Evolutionary conservation across 2,329 filamentous ascomycete genomes (phyloP).

Genomic region (Colletotrichum acutatum): DNA sequence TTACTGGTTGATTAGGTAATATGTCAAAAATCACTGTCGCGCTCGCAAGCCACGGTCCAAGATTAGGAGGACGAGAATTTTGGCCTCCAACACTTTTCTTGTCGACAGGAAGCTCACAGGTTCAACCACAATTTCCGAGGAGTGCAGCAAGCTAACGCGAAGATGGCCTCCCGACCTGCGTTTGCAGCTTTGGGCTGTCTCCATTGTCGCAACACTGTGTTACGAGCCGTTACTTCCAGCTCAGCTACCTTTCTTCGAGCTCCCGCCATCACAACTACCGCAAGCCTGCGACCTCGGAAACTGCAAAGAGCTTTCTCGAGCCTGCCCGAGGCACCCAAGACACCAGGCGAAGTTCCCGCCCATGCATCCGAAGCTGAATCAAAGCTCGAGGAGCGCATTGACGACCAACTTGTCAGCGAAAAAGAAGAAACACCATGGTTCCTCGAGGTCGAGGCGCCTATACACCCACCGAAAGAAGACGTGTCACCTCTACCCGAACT

Average conservation of each 20-base stretch:
- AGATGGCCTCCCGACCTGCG: conserved; percentile 40
- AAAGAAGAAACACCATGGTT: conserved; percentile 78
- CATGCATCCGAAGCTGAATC: neutral
- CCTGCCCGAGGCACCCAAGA: conserved; percentile 24
- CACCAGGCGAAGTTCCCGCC: neutral
- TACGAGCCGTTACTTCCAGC: conserved; percentile 39
- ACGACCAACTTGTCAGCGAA: conserved; percentile 29
- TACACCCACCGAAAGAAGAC: conserved; percentile 60
- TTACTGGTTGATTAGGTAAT: neutral
- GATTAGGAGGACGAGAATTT: neutral
- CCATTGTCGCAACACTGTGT: conserved; percentile 39
- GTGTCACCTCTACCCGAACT: conserved; percentile 61
- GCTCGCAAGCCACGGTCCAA: neutral
- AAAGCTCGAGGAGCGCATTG: neutral
- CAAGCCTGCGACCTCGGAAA: conserved; percentile 31
- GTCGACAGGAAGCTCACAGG: neutral
- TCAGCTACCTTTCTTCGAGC: conserved; percentile 13
- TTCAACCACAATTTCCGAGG: neutral
- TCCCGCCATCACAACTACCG: neutral
- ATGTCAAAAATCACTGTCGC: neutral
- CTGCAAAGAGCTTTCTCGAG: conserved; percentile 39
- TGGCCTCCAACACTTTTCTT: neutral
- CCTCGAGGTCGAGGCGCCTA: conserved; percentile 75
- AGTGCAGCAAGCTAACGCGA: neutral
- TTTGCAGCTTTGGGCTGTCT: conserved; percentile 41